A percentile compares a stretch with the other conserved stretches of the same genome.
Conservation (phyloP, 2,329 filamentous ascomycete genomes). For the Sporothrix globosa region DNA sequence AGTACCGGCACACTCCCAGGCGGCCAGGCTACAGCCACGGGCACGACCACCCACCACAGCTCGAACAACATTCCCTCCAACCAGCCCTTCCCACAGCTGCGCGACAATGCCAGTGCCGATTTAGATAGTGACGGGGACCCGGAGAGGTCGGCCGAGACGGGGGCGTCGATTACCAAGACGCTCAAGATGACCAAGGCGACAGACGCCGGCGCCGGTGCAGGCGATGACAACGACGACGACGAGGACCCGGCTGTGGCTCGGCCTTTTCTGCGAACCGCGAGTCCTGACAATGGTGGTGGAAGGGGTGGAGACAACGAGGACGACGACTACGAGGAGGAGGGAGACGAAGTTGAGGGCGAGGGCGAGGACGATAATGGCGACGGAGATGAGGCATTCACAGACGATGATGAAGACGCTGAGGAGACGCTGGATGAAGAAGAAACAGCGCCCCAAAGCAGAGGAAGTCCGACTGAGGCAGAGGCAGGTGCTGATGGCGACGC, state of each 20-base stretch:
- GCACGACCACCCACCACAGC: constrained; percentile 4
- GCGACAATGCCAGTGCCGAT: constrained; percentile 49
- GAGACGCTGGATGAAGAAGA: neutral
- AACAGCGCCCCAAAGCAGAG: neutral
- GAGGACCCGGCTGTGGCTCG: constrained; percentile 62
- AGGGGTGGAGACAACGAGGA: constrained; percentile 36
- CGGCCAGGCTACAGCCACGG: constrained; percentile 16
- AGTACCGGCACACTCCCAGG: constrained; percentile 32
- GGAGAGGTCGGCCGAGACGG: constrained; percentile 10
- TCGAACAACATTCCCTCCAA: constrained; percentile 38
- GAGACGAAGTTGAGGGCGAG: constrained; percentile 40
- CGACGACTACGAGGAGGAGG: constrained; percentile 36
- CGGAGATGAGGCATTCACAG: constrained; percentile 24
- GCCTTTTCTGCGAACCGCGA: constrained; percentile 61
- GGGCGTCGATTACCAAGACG: constrained; percentile 34
- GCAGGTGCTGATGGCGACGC: neutral
- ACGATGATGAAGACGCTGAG: neutral
- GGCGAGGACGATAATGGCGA: constrained; percentile 28
- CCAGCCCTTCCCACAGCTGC: constrained; percentile 46
- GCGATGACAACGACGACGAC: constrained; percentile 56
- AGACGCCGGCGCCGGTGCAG: constrained; percentile 24
- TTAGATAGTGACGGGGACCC: constrained; percentile 37
- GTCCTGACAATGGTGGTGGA: constrained; percentile 49
- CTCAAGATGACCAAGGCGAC: constrained; percentile 11
- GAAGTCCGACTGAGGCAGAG: neutral